These are phyloP conservation scores for Calonectria pseudoreteaudii DNA, from an alignment of 2,329 filamentous ascomycete genomes.

Conservation along the genomic window DNA sequence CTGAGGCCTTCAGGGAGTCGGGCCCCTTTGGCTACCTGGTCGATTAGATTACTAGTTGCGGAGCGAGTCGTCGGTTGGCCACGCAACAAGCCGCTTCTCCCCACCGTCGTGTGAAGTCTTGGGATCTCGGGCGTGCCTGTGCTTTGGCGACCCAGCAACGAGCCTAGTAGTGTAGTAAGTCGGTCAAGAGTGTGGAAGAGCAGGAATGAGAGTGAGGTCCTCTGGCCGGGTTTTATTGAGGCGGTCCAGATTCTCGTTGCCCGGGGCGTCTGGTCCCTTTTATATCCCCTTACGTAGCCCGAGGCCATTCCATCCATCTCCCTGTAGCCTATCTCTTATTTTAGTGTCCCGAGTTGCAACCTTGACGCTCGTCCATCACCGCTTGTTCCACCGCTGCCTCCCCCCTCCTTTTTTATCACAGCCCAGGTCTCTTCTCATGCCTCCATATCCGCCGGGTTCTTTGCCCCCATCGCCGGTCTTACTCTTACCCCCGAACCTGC, in stretches of 20 bases:
- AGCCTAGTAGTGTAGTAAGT: conserved; percentile 29
- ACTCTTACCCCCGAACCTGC: conserved; percentile 6
- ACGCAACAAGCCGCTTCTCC: conserved; percentile 28
- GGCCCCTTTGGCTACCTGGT: background rate
- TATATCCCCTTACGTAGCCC: conserved; percentile 39
- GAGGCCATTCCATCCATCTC: conserved; percentile 31
- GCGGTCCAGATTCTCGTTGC: conserved; percentile 29
- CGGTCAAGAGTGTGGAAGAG: conserved; percentile 24
- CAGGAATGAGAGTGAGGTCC: conserved; percentile 21
- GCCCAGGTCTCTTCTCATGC: conserved; percentile 19
- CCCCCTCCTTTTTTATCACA: conserved; percentile 12
- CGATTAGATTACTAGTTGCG: conserved; percentile 20
- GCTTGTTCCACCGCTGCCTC: background rate
- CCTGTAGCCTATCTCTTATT: background rate
- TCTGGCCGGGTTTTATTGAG: conserved; percentile 18
- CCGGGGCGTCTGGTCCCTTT: conserved; percentile 38
- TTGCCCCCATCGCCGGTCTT: conserved; percentile 3
- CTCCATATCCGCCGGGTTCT: conserved; percentile 6
- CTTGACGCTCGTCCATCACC: conserved; percentile 13
- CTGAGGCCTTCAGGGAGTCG: conserved; percentile 14
- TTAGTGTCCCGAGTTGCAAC: conserved; percentile 15
- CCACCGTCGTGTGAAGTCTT: conserved; percentile 28
- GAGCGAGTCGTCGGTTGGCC: conserved; percentile 35
- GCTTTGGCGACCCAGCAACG: conserved; percentile 39
- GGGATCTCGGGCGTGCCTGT: conserved; percentile 32